A percentile compares a stretch with the other conserved stretches of the same genome.
These are phyloP conservation scores for Fomitopsis palustris DNA, from an alignment of 1,284 basidiomycete species.

Conservation along the genomic window DNA sequence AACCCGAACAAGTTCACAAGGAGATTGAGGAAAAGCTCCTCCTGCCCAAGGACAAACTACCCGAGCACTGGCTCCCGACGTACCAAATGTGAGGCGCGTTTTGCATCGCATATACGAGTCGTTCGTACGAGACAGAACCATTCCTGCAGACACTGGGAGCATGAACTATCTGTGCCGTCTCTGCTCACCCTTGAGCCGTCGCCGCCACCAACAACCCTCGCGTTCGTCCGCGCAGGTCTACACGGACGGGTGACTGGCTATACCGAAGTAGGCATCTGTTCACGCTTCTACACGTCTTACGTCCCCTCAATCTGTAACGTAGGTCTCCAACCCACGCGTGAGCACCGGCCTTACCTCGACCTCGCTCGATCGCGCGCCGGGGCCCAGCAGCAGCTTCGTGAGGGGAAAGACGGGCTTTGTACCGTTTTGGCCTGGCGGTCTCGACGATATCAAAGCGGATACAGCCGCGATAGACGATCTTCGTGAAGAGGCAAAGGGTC, in stretches of 20 bases:
- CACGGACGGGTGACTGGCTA: conserved; percentile 81
- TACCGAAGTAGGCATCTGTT: conserved; percentile 49
- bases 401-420: conserved; percentile 90
- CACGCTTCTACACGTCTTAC: not conserved
- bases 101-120: not conserved
- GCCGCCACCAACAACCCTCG: conserved; percentile 73
- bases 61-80: conserved; percentile 66
- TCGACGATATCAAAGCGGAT: conserved; percentile 56
- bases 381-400: conserved; percentile 77
- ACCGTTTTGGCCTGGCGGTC: conserved; percentile 89
- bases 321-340: conserved; percentile 51
- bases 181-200: conserved; percentile 64
- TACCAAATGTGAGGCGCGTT: conserved; percentile 65
- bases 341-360: conserved; percentile 73
- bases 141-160: conserved; percentile 64
- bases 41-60: conserved; percentile 59
- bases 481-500: conserved; percentile 37
- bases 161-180: conserved; percentile 54
- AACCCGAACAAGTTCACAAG: conserved; percentile 52
- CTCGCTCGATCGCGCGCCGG: conserved; percentile 81
- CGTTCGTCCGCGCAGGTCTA: conserved; percentile 76
- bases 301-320: not conserved
- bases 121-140: conserved; percentile 9
- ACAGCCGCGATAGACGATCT: conserved; percentile 31
- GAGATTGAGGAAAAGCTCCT: conserved; percentile 70